phyloP scores from a whole-genome alignment of 306 rosid species.

The Abrus precatorius region DNA sequence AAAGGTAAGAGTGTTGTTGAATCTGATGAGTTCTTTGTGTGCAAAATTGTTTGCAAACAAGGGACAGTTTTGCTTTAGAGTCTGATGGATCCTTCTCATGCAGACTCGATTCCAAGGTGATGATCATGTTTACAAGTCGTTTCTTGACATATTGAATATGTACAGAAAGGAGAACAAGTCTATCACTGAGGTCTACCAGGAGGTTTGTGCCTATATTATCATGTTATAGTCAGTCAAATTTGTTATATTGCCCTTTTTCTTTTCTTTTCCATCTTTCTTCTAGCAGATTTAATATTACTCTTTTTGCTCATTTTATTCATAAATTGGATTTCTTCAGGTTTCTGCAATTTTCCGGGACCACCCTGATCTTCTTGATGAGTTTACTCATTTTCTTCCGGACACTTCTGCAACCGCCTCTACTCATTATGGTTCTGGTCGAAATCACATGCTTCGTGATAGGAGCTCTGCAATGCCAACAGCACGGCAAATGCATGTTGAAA shows the following conservation, averaged over 20 bases:
- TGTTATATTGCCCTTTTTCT: not conserved
- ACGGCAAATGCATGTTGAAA: slow-evolving; percentile 78
- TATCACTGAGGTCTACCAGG: slow-evolving; percentile 81
- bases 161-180: slow-evolving; percentile 95
- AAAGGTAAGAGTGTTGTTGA: slow-evolving; percentile 64
- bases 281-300: not conserved
- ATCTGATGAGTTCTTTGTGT: slow-evolving; percentile 17
- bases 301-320: slow-evolving; percentile 37
- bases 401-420: slow-evolving; percentile 71
- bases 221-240: not conserved
- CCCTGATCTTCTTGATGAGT: slow-evolving; percentile 82
- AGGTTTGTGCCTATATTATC: slow-evolving; percentile 59
- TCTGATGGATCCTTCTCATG: slow-evolving; percentile 55
- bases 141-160: slow-evolving; percentile 94
- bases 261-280: not conserved
- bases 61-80: not conserved
- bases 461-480: slow-evolving; percentile 73
- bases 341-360: slow-evolving; percentile 88
- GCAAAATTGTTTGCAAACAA: not conserved
- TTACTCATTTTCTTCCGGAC: slow-evolving; percentile 95
- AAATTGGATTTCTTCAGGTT: slow-evolving; percentile 68
- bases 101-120: slow-evolving; percentile 93
- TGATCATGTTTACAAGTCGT: slow-evolving; percentile 90
- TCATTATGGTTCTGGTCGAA: slow-evolving; percentile 68
- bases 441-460: slow-evolving; percentile 78